These are phyloP conservation scores for Fomitiporia mediterranea DNA, from an alignment of 1,284 basidiomycete species.

Conservation along the genomic window DNA sequence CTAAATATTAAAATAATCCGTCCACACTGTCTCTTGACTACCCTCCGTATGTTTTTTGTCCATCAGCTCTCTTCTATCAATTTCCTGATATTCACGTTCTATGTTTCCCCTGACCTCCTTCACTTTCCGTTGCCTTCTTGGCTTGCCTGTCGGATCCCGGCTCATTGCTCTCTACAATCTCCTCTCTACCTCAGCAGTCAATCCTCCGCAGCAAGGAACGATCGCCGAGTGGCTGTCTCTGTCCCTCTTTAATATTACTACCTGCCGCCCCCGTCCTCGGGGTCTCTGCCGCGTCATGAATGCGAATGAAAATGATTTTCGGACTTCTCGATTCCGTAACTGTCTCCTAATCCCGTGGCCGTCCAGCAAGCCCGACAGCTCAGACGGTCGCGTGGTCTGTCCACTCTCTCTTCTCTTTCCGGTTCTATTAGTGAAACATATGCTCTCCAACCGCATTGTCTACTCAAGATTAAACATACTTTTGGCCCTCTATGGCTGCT, in stretches of 20 bases:
- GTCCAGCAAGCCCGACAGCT: constrained; percentile 1
- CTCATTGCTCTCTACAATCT: not conserved
- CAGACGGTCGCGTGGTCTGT: constrained; percentile 5
- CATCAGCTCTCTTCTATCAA: not conserved
- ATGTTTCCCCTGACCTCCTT: not conserved
- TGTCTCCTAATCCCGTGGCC: constrained; percentile 2
- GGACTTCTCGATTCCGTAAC: not conserved
- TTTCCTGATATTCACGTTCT: not conserved
- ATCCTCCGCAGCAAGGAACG: not conserved
- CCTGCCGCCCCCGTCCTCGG: not conserved
- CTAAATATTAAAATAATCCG: too few relatives aligned
- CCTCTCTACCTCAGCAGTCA: not conserved
- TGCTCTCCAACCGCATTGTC: not conserved
- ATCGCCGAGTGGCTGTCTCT: too few relatives aligned
- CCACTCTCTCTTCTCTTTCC: not conserved
- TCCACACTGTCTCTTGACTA: too few relatives aligned
- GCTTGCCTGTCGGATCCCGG: not conserved
- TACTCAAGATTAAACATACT: not conserved
- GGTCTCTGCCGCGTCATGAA: constrained; percentile 6
- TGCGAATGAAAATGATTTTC: not conserved
- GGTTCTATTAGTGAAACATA: constrained; percentile 1
- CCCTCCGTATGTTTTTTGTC: constrained; percentile 5
- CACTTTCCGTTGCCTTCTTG: not conserved
- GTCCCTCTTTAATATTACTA: not conserved
- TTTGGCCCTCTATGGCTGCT: not conserved